Evolutionary conservation across 495 filamentous ascomycete genomes (phyloP), one percentile per base, ranked within the genome.

Genomic region (Lasiosphaeria hispida): DNA sequence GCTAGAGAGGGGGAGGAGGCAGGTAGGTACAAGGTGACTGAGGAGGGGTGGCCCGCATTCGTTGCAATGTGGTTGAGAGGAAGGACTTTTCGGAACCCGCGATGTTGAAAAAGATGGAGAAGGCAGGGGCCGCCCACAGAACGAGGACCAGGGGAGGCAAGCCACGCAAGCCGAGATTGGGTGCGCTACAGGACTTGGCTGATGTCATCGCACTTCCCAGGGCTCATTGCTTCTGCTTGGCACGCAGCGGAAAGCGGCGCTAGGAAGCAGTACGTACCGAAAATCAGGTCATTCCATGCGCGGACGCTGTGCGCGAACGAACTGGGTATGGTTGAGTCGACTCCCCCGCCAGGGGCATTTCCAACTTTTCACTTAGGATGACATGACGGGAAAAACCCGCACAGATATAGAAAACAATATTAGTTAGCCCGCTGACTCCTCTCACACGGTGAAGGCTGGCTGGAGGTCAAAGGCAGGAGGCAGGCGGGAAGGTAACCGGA

Each of bases 231-330:
- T 30, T 30, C 23, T 5, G 23, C 23, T 30, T 30, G 23, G 23
- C 23, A 30, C 23, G 23, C 23, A 30, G 23, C 23, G 23, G 23
- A 30, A 30, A 30, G 23, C 23, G 5, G 18, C 23, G 45, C 30
- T 10, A 23, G 18, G 10, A 8, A 30, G 38, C 41, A 47, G 38
- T 54, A 55, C 50, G 48, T 51, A 58, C 50, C 42, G 30, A 62
- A 65, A 65, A 65, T 64, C 62, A 64, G 62, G 38, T 48, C 62
- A 65, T 62, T 48, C 40, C 47, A 33, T 17, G 47, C 23, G 33
- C 35, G 47, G 47, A n/a, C 35, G 23, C 43, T 49, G 47, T 30
- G 50, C 35, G 34, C 44, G 43, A 48, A 42, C 47, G 23, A 11
- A 42, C 43, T 51, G 48, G 42, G 49, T 45, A 49, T 47, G 42